Base-by-base conservation (phyloP, 176 grass and related monocot genomes). In the Cenchrus americanus region DNA sequence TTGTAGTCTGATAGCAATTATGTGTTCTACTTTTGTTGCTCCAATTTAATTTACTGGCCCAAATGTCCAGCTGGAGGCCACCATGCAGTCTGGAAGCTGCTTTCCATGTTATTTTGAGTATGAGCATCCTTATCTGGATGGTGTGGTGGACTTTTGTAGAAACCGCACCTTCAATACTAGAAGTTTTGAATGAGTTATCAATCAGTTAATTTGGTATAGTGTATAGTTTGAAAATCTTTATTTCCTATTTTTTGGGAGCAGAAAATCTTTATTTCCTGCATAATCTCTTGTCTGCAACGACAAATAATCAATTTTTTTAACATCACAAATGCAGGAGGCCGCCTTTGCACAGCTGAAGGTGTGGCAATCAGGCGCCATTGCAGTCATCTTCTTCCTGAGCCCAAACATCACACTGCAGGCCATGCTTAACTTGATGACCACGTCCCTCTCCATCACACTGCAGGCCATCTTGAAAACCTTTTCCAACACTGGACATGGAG, bases 301-400 rank as follows among this genome's bases (percentile, higher is more conserved):
- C 34, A 18, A 52, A 51, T 54, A 48, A 76, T 92, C 8, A 66
- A 73, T 14, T 89, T 40, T 41, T 21, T 18, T 8, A 57, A 19
- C 87, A 86, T 71, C 47, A 11, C 6, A 75, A 43, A 84, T 69
- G 88, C 91, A 98, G 96, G 96, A 95, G 78, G 91, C 96, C 24
- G 93, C 96, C 26, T 98, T 98, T 83, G 93, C 96, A 21, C 93
- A 98, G 69, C 72, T 95, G 40, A 95, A 98, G 83, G 87, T 98
- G 71, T 98, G 96, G 93, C 96, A 98, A 88, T 94, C 91, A 12
- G 93, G 82, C 40, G 90, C 96, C 8, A 92, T 98, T 7, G 96
- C 96, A 19, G 80, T 98, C n/a, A 66, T 98, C 63, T 98, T 94
- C 83, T 98, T 98, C 77, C 76, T 92, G 62, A 92, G 90, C 79